A percentile compares a stretch with the other conserved stretches of the same genome.
Conservation (phyloP, 2,329 filamentous ascomycete species). For the Ophiognomonia clavigignenti-juglandacearum region DNA sequence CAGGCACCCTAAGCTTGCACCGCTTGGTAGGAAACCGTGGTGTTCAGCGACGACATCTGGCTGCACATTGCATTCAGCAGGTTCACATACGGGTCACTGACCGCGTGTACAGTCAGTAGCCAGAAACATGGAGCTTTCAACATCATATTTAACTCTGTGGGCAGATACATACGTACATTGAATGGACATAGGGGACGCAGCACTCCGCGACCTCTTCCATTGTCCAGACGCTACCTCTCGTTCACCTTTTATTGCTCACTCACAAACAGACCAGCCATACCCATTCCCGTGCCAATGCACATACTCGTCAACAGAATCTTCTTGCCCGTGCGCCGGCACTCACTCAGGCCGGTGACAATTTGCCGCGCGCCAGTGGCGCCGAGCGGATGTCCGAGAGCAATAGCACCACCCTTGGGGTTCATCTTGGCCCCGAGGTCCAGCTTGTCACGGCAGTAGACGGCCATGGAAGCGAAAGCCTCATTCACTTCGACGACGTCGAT, state of each 20-base stretch:
- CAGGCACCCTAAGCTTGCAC: no score
- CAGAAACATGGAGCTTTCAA: no score
- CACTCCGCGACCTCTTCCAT: no score
- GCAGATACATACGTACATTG: neutral
- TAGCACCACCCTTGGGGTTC: constrained; percentile 77
- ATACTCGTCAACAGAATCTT: constrained; percentile 90
- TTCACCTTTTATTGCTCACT: constrained; percentile 23
- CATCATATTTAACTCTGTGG: no score
- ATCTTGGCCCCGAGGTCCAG: constrained; percentile 70
- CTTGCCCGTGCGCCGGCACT: constrained; percentile 78
- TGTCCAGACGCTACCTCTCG: neutral
- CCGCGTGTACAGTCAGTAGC: no score
- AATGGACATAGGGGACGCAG: no score
- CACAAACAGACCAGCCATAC: constrained; percentile 16
- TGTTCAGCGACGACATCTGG: no score
- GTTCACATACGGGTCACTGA: no score
- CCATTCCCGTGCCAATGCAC: constrained; percentile 68
- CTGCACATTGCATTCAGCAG: no score
- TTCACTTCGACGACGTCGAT: constrained; percentile 92
- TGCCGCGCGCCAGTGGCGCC: constrained; percentile 73
- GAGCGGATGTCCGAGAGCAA: constrained; percentile 79
- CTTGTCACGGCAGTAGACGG: constrained; percentile 80
- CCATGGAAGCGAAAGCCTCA: constrained; percentile 97
- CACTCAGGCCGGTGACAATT: constrained; percentile 85
- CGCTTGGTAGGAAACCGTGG: no score